phyloP scores from a whole-genome alignment of 75 land plant species.

The Pseudotsuga menziesii region DNA sequence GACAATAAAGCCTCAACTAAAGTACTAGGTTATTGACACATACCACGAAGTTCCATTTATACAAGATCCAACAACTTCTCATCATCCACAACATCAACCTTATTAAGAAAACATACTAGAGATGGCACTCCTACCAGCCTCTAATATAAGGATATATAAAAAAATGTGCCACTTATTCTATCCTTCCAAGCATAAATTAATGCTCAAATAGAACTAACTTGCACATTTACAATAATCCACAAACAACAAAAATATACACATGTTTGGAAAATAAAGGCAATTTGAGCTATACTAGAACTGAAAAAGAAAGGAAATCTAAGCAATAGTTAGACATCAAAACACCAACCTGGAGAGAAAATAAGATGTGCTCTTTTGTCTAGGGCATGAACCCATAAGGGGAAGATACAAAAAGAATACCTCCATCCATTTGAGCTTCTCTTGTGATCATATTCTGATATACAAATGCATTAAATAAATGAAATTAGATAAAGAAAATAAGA shows the following conservation, averaged over 20 bases:
- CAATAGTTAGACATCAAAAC: too few relatives aligned
- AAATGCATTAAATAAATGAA: too few relatives aligned
- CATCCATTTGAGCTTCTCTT: too few relatives aligned
- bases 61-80: constrained; percentile 85
- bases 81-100: constrained; percentile 90
- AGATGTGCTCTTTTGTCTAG: constrained; percentile 92
- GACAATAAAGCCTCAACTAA: background rate
- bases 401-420: constrained; percentile 20
- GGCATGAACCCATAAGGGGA: constrained; percentile 97
- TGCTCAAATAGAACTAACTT: too few relatives aligned
- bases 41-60: constrained; percentile 96
- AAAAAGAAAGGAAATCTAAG: too few relatives aligned
- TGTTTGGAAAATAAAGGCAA: too few relatives aligned
- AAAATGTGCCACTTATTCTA: background rate
- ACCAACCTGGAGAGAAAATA: constrained; percentile 83
- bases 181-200: background rate
- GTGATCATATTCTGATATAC: too few relatives aligned
- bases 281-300: too few relatives aligned
- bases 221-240: too few relatives aligned
- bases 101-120: constrained; percentile 83
- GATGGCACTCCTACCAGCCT: constrained; percentile 88
- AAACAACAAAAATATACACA: too few relatives aligned
- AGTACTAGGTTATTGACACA: background rate
- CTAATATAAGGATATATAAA: background rate
- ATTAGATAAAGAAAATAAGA: too few relatives aligned